Percentiles rank a stretch among this genome's conserved stretches.
phyloP scores from a whole-genome alignment of 106 monocot species.

The Phalaenopsis aphrodite region DNA sequence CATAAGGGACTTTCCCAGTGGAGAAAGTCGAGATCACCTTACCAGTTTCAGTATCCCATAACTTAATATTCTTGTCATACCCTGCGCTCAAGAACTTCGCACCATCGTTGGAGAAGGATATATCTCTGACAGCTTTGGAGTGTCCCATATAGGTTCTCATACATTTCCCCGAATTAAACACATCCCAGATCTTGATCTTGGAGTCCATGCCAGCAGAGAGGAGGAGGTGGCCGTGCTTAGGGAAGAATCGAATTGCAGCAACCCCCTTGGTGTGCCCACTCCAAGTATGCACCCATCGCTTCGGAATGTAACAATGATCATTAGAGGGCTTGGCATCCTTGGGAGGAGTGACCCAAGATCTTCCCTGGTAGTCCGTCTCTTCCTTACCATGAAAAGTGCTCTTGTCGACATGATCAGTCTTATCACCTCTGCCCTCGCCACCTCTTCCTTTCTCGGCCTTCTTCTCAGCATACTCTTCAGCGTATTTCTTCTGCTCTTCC shows the following conservation, averaged over 20 bases:
- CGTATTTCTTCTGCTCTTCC: conserved; percentile 97
- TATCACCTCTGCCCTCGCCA: conserved; percentile 30
- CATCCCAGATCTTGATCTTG: conserved; percentile 99
- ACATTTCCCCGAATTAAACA: conserved; percentile 79
- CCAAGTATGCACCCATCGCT: conserved; percentile 83
- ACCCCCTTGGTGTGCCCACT: conserved; percentile 91
- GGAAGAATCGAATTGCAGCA: conserved; percentile 85
- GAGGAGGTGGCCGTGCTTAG: conserved; percentile 72
- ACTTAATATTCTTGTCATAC: conserved; percentile 92
- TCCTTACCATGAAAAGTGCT: conserved; percentile 97
- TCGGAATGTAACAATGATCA: conserved; percentile 94
- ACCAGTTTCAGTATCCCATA: conserved; percentile 98
- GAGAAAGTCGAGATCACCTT: conserved; percentile 95
- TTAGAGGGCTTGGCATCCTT: conserved; percentile 87
- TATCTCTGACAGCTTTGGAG: conserved; percentile 84
- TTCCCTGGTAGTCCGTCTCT: conserved; percentile 82
- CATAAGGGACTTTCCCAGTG: conserved; percentile 91
- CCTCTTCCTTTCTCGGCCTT: conserved; percentile 75
- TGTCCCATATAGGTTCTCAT: conserved; percentile 99
- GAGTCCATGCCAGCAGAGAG: conserved; percentile 91
- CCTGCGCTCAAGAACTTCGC: conserved; percentile 84
- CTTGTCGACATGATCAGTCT: conserved; percentile 54
- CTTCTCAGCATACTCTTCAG: conserved; percentile 84
- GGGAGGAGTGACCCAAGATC: conserved; percentile 84
- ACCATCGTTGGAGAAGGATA: conserved; percentile 92